These are phyloP conservation scores for Spongiforma sp. DNA, from an alignment of 1,284 basidiomycete species.

Conservation along the genomic window DNA sequence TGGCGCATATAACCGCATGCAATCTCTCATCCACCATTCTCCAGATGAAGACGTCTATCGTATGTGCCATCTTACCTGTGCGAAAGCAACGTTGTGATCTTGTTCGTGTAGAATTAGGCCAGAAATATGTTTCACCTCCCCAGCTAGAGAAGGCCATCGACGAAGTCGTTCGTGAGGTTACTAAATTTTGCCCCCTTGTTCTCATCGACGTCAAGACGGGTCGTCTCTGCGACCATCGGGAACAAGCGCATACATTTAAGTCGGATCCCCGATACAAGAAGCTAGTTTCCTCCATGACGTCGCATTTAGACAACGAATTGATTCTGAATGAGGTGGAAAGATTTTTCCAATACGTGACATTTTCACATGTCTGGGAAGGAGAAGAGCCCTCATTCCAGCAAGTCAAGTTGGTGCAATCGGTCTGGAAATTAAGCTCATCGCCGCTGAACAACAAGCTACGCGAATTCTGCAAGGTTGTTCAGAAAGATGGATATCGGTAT, in stretches of 20 bases:
- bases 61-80: neutral
- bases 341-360: too few relatives aligned
- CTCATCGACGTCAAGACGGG: conserved; percentile 12
- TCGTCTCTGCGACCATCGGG: neutral
- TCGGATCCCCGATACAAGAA: neutral
- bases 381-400: neutral
- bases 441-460: neutral
- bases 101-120: neutral
- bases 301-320: neutral
- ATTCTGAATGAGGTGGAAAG: neutral
- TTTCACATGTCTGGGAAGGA: too few relatives aligned
- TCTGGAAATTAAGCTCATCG: neutral
- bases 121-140: neutral
- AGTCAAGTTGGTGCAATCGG: neutral
- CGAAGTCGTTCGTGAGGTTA: neutral
- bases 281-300: neutral
- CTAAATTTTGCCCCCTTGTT: neutral
- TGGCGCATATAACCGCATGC: neutral
- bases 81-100: neutral
- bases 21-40: neutral
- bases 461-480: neutral
- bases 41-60: neutral
- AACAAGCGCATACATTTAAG: neutral
- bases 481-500: neutral
- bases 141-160: neutral